Percentiles rank a stretch among this genome's conserved stretches.
phyloP scores from a whole-genome alignment of 176 grass and related monocot species.

The Alopecurus myosuroides region DNA sequence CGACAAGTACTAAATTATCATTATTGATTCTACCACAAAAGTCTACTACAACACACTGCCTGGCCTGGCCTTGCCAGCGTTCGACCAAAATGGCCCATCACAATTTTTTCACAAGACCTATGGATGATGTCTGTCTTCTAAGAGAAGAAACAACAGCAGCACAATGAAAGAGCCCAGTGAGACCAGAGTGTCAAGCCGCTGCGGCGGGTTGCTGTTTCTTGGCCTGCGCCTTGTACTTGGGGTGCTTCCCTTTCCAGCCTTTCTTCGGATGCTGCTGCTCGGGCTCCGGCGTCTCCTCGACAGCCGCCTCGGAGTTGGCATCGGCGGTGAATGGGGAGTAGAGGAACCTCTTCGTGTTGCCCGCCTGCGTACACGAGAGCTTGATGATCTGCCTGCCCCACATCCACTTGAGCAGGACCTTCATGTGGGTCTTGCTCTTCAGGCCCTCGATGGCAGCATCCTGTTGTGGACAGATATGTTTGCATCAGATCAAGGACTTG shows the following conservation, averaged over 20 bases:
- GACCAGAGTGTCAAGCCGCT: not conserved
- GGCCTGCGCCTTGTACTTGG: not conserved
- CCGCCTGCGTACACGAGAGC: not conserved
- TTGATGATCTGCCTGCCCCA: constrained; percentile 1
- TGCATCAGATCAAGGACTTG: not conserved
- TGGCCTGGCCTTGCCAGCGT: not conserved
- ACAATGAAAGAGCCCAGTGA: not conserved
- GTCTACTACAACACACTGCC: not conserved
- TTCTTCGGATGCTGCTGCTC: not conserved
- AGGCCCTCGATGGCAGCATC: not conserved
- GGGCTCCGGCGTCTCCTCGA: rapidly evolving
- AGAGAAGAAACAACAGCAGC: not conserved
- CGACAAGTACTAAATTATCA: not conserved
- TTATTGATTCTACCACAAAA: not conserved
- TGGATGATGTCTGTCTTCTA: not conserved
- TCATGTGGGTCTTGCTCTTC: constrained; percentile 14
- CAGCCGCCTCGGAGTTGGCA: not conserved
- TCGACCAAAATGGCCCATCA: not conserved
- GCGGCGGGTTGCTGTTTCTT: not conserved
- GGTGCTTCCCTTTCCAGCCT: not conserved
- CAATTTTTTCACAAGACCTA: not conserved
- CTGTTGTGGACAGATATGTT: not conserved
- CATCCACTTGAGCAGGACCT: constrained; percentile 5
- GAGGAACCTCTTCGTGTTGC: not conserved
- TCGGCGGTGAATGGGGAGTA: not conserved